Base-by-base conservation (phyloP, 2,329 filamentous ascomycete genomes). In the Penicillium paneum region DNA sequence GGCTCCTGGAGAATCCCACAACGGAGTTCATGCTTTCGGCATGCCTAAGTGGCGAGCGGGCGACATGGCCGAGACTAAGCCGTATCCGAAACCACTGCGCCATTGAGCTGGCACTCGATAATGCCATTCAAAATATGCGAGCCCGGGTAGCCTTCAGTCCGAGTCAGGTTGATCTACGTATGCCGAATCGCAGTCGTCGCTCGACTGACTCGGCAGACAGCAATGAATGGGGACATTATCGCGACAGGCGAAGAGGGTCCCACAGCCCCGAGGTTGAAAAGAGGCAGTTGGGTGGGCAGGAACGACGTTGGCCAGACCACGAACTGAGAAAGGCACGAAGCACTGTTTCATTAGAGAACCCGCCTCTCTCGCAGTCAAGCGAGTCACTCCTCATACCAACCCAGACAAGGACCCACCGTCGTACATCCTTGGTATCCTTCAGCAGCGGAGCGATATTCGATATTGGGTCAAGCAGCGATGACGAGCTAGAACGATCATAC, bases 31-130 rank as follows among this genome's bases (percentile, higher is more conserved):
- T 97, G 90, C 72, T 87, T 5, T 82, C 88, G 43, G 87, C 89
- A 8, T 89, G 89, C 64, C 76, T 90, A 7, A 81, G 84, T 26
- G 93, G 93, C 7, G 90, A 97, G 71, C 82, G 86, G 54, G 92
- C 93, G 3, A 96, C 92, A 0, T 97, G 92, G 93, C 91, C 92
- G 0, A 92, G 92, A 69, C 76, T 97, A 10, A 88, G 88, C 59
- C 85, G 91, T 12, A 89, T 97, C 64, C 82, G 89, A 36, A 94
- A 96, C 66, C 88, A 91, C 51, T 91, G 91, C 63, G 90, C 91
- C 3, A 90, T 97, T 51, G 93, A 97, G 70, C 76, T 96, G 43
- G 90, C 91, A 4, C 76, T 97, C 1, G 73, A 76, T 56, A 61
- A 64, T 32, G 73, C 72, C 8, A 71, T 75, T 31, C 71, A 72